Evolutionary conservation across 179 eudicot species (phyloP).

Genomic region (Camellia oleifera): DNA sequence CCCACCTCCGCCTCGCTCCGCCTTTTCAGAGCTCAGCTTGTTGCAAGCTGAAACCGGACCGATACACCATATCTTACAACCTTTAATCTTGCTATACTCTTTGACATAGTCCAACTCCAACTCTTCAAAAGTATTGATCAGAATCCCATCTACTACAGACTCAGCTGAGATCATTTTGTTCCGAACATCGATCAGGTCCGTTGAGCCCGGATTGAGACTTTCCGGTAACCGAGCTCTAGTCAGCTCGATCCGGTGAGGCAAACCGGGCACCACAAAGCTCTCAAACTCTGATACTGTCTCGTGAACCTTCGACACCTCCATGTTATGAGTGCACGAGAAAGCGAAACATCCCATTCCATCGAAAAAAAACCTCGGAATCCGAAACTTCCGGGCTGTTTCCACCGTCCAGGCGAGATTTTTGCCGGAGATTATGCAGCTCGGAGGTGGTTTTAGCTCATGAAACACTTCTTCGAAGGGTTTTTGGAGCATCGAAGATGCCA

Average conservation of each 20-base stretch:
- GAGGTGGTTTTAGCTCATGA: constrained; percentile 13
- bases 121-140: constrained; percentile 25
- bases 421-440: constrained; percentile 32
- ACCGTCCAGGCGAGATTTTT: constrained; percentile 33
- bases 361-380: constrained; percentile 36
- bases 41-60: constrained; percentile 55
- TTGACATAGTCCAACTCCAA: constrained; percentile 28
- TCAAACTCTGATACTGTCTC: background rate
- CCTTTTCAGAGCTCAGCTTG: constrained; percentile 23
- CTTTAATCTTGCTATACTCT: constrained; percentile 18
- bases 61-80: constrained; percentile 43
- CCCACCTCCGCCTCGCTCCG: constrained; percentile 29
- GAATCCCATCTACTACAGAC: constrained; percentile 10
- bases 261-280: constrained; percentile 10
- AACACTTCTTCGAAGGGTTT: constrained; percentile 14
- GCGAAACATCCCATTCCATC: constrained; percentile 46
- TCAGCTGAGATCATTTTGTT: constrained; percentile 7
- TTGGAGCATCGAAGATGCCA: constrained; percentile 14
- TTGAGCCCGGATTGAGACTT: constrained; percentile 1
- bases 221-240: constrained; percentile 8
- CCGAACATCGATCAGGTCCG: background rate
- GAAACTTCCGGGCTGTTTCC: constrained; percentile 23
- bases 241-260: constrained; percentile 9
- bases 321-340: constrained; percentile 30
- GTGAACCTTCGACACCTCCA: constrained; percentile 12